Conservation (phyloP, 2,329 filamentous ascomycete species). For the Aspergillus melleus region DNA sequence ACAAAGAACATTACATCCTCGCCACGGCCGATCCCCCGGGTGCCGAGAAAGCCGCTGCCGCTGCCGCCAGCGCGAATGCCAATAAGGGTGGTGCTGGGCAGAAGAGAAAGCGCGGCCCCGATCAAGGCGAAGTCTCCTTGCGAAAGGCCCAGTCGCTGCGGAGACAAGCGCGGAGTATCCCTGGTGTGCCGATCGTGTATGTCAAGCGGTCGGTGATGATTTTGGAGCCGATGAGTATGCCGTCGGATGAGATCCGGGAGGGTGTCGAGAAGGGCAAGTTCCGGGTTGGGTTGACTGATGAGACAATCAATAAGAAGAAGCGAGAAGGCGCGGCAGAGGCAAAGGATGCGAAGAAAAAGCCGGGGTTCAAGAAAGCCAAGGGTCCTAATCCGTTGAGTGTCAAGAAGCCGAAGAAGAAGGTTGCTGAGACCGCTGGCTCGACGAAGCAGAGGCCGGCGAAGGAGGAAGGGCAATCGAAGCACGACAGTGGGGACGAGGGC, state of each 20-base stretch:
- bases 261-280: conserved; percentile 50
- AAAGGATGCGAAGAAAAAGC: conserved; percentile 35
- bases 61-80: conserved; percentile 8
- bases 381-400: conserved; percentile 50
- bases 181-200: conserved; percentile 52
- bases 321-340: conserved; percentile 31
- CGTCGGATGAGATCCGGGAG: conserved; percentile 44
- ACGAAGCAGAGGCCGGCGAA: conserved; percentile 19
- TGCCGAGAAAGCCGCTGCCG: conserved; percentile 24
- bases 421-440: conserved; percentile 19
- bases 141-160: conserved; percentile 37
- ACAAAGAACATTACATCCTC: conserved; percentile 51
- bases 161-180: conserved; percentile 42
- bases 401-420: conserved; percentile 47
- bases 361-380: conserved; percentile 40
- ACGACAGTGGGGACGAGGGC: conserved; percentile 22
- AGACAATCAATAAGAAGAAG: conserved; percentile 32
- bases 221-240: conserved; percentile 48
- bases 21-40: conserved; percentile 43
- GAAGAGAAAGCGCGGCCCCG: conserved; percentile 36
- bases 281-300: conserved; percentile 40
- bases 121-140: conserved; percentile 33
- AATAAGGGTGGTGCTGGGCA: conserved; percentile 18
- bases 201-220: conserved; percentile 54
- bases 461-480: conserved; percentile 9